Conservation (phyloP, 768 basidiomycete genomes). For the Boletus rubropictus region DNA sequence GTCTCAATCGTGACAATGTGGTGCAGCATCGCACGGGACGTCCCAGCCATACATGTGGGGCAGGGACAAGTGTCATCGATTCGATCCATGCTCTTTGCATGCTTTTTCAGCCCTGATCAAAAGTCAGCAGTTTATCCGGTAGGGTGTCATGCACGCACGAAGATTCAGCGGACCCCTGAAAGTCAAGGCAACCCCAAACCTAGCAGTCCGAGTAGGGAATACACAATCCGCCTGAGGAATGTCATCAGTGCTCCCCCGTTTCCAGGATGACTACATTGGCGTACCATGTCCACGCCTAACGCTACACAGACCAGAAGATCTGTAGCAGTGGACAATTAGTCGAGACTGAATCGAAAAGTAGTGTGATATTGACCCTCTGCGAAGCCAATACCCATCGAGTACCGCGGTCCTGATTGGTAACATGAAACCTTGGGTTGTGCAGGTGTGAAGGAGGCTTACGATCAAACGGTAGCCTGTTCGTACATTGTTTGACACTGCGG, state of each 20-base stretch:
- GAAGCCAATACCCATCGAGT: conserved; percentile 91
- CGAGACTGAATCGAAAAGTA: background rate
- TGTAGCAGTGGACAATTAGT: conserved; percentile 21
- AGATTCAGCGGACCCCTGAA: conserved; percentile 78
- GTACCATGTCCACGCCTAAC: conserved; percentile 88
- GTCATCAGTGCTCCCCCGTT: background rate
- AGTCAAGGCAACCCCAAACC: conserved; percentile 87
- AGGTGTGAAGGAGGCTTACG: conserved; percentile 38
- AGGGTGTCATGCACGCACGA: conserved; percentile 35
- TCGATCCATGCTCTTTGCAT: conserved; percentile 60
- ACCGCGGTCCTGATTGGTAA: conserved; percentile 61
- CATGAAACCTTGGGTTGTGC: conserved; percentile 8
- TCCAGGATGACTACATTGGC: background rate
- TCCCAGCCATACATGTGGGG: conserved; percentile 69
- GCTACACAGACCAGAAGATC: conserved; percentile 89
- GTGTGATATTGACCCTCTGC: conserved; percentile 61
- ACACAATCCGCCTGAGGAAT: conserved; percentile 77
- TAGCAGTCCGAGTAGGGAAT: conserved; percentile 86
- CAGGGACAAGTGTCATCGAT: conserved; percentile 80
- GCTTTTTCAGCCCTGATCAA: conserved; percentile 47
- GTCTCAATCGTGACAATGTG: conserved; percentile 77
- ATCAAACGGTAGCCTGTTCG: conserved; percentile 71
- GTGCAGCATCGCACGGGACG: conserved; percentile 69
- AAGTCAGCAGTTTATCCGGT: conserved; percentile 4
- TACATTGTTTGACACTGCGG: conserved; percentile 72